These are phyloP conservation scores for Panus rudis DNA, from an alignment of 768 basidiomycete genomes.

Conservation along the genomic window DNA sequence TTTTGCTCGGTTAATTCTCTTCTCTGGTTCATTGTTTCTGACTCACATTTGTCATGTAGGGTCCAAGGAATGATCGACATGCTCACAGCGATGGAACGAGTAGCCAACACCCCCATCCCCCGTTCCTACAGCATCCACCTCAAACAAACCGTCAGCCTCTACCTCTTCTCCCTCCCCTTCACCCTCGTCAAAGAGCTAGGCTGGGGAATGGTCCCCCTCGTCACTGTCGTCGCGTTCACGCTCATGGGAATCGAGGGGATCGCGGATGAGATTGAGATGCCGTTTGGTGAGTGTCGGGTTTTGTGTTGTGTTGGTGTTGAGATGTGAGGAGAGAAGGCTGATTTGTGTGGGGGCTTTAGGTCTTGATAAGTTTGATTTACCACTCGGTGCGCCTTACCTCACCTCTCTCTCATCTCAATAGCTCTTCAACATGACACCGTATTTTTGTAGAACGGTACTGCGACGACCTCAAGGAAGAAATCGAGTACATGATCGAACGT, in stretches of 20 bases:
- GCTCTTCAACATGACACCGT: background rate
- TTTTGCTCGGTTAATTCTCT: background rate
- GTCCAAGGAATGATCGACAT: conserved; percentile 81
- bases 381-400: conserved; percentile 46
- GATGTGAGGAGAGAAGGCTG: background rate
- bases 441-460: conserved; percentile 65
- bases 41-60: conserved; percentile 29
- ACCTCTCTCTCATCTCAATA: background rate
- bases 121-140: conserved; percentile 81
- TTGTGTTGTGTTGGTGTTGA: background rate
- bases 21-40: background rate
- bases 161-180: conserved; percentile 86
- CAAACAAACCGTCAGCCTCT: conserved; percentile 92
- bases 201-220: conserved; percentile 79
- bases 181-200: conserved; percentile 77
- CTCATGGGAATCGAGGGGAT: conserved; percentile 96
- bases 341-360: conserved; percentile 1
- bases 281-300: conserved; percentile 61
- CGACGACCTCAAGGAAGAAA: conserved; percentile 79
- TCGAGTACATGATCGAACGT: conserved; percentile 67
- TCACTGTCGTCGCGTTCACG: conserved; percentile 83
- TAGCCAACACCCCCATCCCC: conserved; percentile 83
- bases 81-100: conserved; percentile 82
- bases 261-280: conserved; percentile 92
- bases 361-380: conserved; percentile 58